Conservation (phyloP, 2,329 filamentous ascomycete species). For the Botrytis squamosa region DNA sequence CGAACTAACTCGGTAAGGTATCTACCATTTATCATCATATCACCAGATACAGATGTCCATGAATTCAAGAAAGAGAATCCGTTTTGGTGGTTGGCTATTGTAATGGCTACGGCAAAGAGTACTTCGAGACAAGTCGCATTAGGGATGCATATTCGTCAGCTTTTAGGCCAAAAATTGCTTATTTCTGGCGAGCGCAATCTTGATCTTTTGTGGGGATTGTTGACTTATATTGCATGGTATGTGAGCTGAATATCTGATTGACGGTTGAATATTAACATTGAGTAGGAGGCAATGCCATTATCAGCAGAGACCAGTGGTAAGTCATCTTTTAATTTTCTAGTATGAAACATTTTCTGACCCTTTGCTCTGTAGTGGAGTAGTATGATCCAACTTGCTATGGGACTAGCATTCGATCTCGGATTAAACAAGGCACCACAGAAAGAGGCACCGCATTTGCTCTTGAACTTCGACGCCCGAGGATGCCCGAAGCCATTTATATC, state of each 20-base stretch:
- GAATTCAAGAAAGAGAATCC: constrained; percentile 46
- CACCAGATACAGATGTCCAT: constrained; percentile 41
- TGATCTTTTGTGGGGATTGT: constrained; percentile 54
- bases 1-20: constrained; percentile 43
- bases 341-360: not conserved
- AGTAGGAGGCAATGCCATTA: constrained; percentile 40
- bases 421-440: constrained; percentile 26
- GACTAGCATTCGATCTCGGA: constrained; percentile 25
- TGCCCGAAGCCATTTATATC: constrained; percentile 10
- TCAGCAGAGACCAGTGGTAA: constrained; percentile 11
- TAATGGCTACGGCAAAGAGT: constrained; percentile 47
- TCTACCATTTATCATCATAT: constrained; percentile 48
- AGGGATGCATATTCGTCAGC: constrained; percentile 45
- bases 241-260: not conserved
- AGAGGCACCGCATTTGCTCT: constrained; percentile 9
- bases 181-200: constrained; percentile 48
- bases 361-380: constrained; percentile 6
- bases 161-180: constrained; percentile 48
- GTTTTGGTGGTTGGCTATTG: constrained; percentile 52
- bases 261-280: not conserved
- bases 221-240: constrained; percentile 34
- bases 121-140: constrained; percentile 43
- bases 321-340: not conserved
- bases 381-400: constrained; percentile 25
- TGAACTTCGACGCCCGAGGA: constrained; percentile 18